A percentile compares a stretch with the other conserved stretches of the same genome.
Conservation (phyloP, 2,329 filamentous ascomycete genomes). For the Camillea tinctor region DNA sequence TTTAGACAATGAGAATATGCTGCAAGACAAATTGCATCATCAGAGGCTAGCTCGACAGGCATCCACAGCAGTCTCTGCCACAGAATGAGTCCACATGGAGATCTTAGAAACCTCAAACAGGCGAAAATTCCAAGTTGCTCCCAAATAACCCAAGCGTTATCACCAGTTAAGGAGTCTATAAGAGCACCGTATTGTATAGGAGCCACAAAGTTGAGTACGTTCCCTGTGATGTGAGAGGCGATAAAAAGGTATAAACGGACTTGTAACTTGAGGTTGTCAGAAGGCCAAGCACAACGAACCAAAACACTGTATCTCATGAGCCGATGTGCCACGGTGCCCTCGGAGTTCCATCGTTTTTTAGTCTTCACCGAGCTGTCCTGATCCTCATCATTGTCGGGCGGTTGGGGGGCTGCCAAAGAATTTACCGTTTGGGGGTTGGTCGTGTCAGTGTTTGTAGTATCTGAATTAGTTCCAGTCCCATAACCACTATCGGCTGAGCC, state of each 20-base stretch:
- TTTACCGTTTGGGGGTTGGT: slow-evolving; percentile 32
- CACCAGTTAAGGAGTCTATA: slow-evolving; percentile 63
- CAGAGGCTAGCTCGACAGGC: slow-evolving; percentile 57
- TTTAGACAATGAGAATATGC: slow-evolving; percentile 60
- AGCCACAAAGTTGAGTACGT: slow-evolving; percentile 72
- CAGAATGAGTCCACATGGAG: slow-evolving; percentile 54
- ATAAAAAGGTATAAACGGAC: slow-evolving; percentile 65
- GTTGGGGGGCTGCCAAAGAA: slow-evolving; percentile 46
- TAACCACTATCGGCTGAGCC: slow-evolving; percentile 38
- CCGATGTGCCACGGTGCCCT: slow-evolving; percentile 77
- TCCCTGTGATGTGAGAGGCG: slow-evolving; percentile 66
- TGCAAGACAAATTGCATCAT: slow-evolving; percentile 51
- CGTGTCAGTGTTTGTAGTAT: slow-evolving; percentile 36
- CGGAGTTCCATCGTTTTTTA: slow-evolving; percentile 68
- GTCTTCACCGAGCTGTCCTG: slow-evolving; percentile 57
- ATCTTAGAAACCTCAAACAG: slow-evolving; percentile 49
- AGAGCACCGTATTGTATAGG: slow-evolving; percentile 82
- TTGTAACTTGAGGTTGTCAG: slow-evolving; percentile 64
- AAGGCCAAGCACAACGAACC: slow-evolving; percentile 77
- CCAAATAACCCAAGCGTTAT: slow-evolving; percentile 52
- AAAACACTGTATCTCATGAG: slow-evolving; percentile 74
- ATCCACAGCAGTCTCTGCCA: slow-evolving; percentile 56
- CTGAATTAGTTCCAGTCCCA: slow-evolving; percentile 44
- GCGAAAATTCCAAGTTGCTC: slow-evolving; percentile 52
- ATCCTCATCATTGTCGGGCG: slow-evolving; percentile 52